Base-by-base conservation (phyloP, 768 basidiomycete genomes). In the Termitomyces sp. region DNA sequence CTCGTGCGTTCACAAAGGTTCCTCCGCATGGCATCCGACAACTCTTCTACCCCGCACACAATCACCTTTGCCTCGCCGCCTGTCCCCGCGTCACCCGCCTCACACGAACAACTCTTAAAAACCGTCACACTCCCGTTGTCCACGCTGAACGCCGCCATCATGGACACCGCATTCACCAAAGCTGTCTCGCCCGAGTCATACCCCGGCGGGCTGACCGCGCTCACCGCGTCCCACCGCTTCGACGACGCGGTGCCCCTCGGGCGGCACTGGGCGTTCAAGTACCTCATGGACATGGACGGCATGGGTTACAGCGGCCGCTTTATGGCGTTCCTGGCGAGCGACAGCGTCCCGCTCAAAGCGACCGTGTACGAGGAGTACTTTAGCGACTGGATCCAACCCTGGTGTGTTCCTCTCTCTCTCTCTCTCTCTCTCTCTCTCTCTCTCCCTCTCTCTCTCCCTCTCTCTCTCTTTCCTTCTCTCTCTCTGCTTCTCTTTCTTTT, bases 281-380 rank as follows among this genome's bases (percentile, higher is more conserved):
- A 95, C 67, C 78, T 96, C 37, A 73, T 95, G 61, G 95, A 98
- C 72, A 72, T 98, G 58, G 95, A 97, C 67, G 95, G 96, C 16
- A 95, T 95, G 91, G 88, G 91, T 20, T 98, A 98, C 72, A 93
- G 89, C 30, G 95, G 88, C 3, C 81, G 93, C 13, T 95, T 97
- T 70, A 85, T 93, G 81, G 81, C 87, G 0, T 86, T 93, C 68
- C 72, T 94, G 65, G 88, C 87, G 45, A 94, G 89, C 55, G 93
- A 96, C 70, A 93, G 92, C 61, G 91, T 87, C 2, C 91, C 93
- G 11, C 72, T 98, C 60, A 98, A 98, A 74, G 81, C 89, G 20
- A 95, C 93, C 0, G 87, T 97, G 3, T 96, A 96, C 69, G 84
- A 87, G 39, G 96, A 98, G 69, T 98, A 85, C 73, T 95, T 87